Base-by-base conservation (phyloP, 805 yeast genomes). In the Grigorovia transvaalensis region DNA sequence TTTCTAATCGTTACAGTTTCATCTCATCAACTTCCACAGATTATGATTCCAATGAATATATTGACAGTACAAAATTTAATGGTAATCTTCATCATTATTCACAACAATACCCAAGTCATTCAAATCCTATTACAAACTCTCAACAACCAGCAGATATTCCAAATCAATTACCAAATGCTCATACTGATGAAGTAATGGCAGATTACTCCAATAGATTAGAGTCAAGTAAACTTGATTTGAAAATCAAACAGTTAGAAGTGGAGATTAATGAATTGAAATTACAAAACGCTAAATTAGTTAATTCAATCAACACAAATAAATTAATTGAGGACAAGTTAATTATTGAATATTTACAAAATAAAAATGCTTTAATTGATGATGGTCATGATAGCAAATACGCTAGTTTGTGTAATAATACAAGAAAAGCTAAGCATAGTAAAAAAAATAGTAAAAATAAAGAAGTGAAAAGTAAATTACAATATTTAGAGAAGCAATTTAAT, bases 11-110 rank as follows among this genome's bases (percentile, higher is more conserved):
- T 52, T 62, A 61, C 46, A 65, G 69, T 54, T 64, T 63, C 47
- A 63, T 65, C 9, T 65, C 69, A 2, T 61, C 65, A 2, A 57
- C 65, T 4, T 63, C 67, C 1, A 63, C 67, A 1, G 67, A 63
- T 46, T 61, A 56, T 45, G 67, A 63, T 45, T 17, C 42, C 17
- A 38, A 15, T 38, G 42, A 38, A 38, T 38, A 38, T 15, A 15
- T 38, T 38, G 42, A 38, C 8, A 13, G 4, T 38, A 38, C 15
- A 12, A 38, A 38, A 38, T 38, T 38, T 13, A 38, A 38, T 13
- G 15, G 15, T 38, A 38, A 52, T 44, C 27, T 19, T 30, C 46
- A 50, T 19, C 44, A 48, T 27, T 50, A 47, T 35, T 52, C 49
- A 19, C 48, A 45, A 40, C 49, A 15, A 48, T 41, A 48, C 29